Percentiles rank a stretch among this genome's conserved stretches.
phyloP scores from a whole-genome alignment of 495 filamentous ascomycete genomes.

The Aspergillus avenaceus region DNA sequence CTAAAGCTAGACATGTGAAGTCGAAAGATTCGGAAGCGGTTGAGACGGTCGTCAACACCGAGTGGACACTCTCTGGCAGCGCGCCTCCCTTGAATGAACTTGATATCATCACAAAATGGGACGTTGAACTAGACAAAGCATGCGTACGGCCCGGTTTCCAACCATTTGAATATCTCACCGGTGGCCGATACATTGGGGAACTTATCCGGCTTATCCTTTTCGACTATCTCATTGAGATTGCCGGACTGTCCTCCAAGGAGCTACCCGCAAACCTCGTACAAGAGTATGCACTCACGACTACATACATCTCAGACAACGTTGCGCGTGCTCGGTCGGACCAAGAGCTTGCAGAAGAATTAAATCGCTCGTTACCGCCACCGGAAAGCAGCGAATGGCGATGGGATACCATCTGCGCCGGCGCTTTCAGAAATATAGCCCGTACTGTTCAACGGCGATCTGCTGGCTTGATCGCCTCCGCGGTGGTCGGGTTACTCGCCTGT shows the following conservation, averaged over 20 bases:
- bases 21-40: constrained; percentile 41
- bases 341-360: constrained; percentile 47
- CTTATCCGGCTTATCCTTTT: constrained; percentile 68
- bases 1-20: constrained; percentile 49
- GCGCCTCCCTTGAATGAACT: constrained; percentile 60
- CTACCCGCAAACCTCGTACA: constrained; percentile 56
- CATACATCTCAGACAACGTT: constrained; percentile 63
- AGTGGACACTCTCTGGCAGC: constrained; percentile 79
- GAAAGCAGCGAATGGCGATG: constrained; percentile 50
- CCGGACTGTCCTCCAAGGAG: constrained; percentile 28
- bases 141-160: constrained; percentile 76
- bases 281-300: constrained; percentile 63
- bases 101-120: constrained; percentile 67
- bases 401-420: constrained; percentile 51
- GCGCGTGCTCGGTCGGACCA: constrained; percentile 44
- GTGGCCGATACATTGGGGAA: constrained; percentile 79
- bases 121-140: constrained; percentile 57
- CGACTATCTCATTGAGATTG: constrained; percentile 54
- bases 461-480: constrained; percentile 66
- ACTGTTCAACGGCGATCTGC: constrained; percentile 66
- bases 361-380: constrained; percentile 48
- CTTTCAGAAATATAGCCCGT: constrained; percentile 57
- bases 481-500: constrained; percentile 62
- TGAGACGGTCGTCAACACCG: constrained; percentile 76
- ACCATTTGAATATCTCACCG: constrained; percentile 85